A percentile compares a stretch with the other conserved stretches of the same genome.
Conservation (phyloP, 2,329 filamentous ascomycete species). For the Penicillium italicum region DNA sequence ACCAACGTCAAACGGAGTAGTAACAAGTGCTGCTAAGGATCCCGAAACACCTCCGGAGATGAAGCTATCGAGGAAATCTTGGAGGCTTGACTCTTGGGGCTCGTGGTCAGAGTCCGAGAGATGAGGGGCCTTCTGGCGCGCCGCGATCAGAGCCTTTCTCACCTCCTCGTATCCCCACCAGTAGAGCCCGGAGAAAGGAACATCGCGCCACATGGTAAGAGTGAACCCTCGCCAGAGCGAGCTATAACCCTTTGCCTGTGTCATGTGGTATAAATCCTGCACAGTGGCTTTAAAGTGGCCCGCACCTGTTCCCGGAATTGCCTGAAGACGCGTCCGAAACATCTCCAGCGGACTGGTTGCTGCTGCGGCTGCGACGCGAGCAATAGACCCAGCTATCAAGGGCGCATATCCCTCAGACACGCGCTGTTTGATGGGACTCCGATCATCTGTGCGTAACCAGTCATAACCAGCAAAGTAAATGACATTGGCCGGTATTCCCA, state of each 20-base stretch:
- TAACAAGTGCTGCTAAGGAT: conserved; percentile 78
- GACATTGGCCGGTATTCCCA: conserved; percentile 93
- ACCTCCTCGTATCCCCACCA: conserved; percentile 97
- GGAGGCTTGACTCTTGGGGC: conserved; percentile 43
- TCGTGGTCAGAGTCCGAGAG: conserved; percentile 56
- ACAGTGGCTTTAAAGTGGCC: conserved; percentile 78
- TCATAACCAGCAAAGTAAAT: conserved; percentile 99
- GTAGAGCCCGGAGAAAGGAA: conserved; percentile 94
- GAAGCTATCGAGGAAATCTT: conserved; percentile 83
- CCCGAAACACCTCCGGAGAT: conserved; percentile 79
- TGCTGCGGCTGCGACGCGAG: conserved; percentile 74
- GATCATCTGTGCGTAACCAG: conserved; percentile 72
- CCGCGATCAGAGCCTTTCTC: conserved; percentile 66
- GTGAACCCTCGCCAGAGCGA: conserved; percentile 88
- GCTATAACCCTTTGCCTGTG: conserved; percentile 68
- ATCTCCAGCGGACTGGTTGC: conserved; percentile 90
- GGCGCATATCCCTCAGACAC: conserved; percentile 71
- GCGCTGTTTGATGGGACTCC: conserved; percentile 65
- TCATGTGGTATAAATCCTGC: conserved; percentile 72
- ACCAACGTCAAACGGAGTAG: conserved; percentile 94
- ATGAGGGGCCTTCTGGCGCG: conserved; percentile 51
- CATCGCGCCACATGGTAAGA: conserved; percentile 91
- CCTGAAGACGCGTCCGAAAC: conserved; percentile 88
- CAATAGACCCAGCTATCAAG: conserved; percentile 72
- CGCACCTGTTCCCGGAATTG: conserved; percentile 56